Evolutionary conservation across 2,329 filamentous ascomycete genomes (phyloP).

Genomic region (Penicillium polonicum): DNA sequence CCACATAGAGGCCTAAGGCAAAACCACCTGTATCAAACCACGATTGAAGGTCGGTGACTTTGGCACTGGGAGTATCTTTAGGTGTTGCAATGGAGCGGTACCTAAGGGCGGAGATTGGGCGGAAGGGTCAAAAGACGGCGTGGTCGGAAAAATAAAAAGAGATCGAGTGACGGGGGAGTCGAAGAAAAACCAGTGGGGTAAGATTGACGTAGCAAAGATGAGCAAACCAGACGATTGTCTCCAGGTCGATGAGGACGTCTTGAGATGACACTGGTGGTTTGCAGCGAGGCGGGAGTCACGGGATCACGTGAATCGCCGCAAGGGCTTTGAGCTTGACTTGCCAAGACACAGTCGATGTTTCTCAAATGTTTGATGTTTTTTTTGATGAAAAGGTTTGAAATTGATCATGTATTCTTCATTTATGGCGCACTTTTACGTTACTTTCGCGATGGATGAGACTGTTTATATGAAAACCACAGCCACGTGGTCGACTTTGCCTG

Average conservation of each 20-base stretch:
- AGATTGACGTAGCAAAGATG: conserved; percentile 21
- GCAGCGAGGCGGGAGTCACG: conserved; percentile 41
- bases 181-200: conserved; percentile 9
- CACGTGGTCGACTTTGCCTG: not conserved
- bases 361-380: not conserved
- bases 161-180: conserved; percentile 5
- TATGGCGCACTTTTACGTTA: not conserved
- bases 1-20: conserved; percentile 46
- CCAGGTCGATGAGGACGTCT: conserved; percentile 17
- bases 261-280: conserved; percentile 38
- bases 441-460: not conserved
- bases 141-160: not conserved
- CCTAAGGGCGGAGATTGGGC: conserved; percentile 25
- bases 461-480: not conserved
- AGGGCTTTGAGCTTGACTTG: conserved; percentile 8
- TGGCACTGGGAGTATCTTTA: conserved; percentile 7
- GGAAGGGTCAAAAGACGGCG: conserved; percentile 31
- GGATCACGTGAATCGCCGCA: conserved; percentile 12
- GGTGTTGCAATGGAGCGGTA: conserved; percentile 21
- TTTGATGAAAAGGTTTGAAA: not conserved
- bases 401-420: not conserved
- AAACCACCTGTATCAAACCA: conserved; percentile 30
- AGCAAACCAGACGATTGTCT: conserved; percentile 21
- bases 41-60: conserved; percentile 18
- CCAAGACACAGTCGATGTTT: not conserved